Evolutionary conservation across 139 green algal genomes (phyloP).

Genomic region (Mychonastes homosphaera): DNA sequence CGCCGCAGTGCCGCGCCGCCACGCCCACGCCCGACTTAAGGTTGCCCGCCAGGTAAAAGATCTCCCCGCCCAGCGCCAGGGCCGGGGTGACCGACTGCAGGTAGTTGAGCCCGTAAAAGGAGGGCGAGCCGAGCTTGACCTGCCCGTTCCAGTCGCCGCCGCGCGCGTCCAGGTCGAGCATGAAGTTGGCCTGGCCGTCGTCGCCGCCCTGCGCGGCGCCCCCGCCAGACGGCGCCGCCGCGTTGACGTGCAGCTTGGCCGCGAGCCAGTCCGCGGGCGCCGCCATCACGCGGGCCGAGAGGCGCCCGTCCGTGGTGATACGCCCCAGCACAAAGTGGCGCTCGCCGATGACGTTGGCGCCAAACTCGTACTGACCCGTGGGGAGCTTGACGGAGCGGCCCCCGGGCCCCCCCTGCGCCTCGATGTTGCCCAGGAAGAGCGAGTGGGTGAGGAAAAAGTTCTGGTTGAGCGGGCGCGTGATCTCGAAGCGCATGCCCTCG

Average conservation of each 20-base stretch:
- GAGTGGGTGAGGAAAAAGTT: conserved; percentile 92
- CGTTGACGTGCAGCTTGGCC: neutral
- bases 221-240: neutral
- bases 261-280: neutral
- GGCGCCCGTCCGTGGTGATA: conserved; percentile 75
- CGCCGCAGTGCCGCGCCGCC: conserved; percentile 56
- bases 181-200: conserved; percentile 6
- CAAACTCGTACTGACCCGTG: conserved; percentile 92
- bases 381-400: conserved; percentile 80
- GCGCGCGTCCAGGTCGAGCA: conserved; percentile 39
- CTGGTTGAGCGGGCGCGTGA: conserved; percentile 94
- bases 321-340: conserved; percentile 73
- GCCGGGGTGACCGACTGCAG: conserved; percentile 86
- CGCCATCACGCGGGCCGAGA: conserved; percentile 49
- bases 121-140: conserved; percentile 87
- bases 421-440: conserved; percentile 89
- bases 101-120: conserved; percentile 88
- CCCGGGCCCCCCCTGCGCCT: conserved; percentile 57
- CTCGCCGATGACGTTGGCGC: conserved; percentile 87
- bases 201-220: neutral
- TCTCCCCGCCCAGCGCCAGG: conserved; percentile 65
- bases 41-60: conserved; percentile 86
- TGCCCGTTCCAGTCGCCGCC: conserved; percentile 91
- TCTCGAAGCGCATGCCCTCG: conserved; percentile 93
- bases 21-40: conserved; percentile 65